A percentile compares a stretch with the other conserved stretches of the same genome.
These are phyloP conservation scores for Plasmodium yoelii DNA, from an alignment of 169 alveolate species.

Conservation along the genomic window DNA sequence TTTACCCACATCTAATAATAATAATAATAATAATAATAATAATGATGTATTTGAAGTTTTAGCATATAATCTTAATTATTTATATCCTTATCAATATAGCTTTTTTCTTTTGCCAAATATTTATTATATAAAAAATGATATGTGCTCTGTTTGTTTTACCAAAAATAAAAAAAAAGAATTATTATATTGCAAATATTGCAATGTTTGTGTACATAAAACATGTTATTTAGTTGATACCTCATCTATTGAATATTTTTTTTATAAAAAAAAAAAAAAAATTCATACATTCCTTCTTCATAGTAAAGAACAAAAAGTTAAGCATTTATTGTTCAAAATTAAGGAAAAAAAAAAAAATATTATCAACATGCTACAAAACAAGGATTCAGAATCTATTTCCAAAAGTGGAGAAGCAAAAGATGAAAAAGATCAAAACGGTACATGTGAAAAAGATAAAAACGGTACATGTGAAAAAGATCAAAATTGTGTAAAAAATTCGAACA, in stretches of 20 bases:
- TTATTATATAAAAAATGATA: conserved; percentile 61
- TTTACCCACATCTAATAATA: background rate
- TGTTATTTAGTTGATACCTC: conserved; percentile 53
- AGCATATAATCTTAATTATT: conserved; percentile 52
- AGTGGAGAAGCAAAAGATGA: background rate
- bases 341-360: conserved; percentile 7
- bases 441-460: no score
- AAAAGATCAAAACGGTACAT: no score
- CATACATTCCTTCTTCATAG: conserved; percentile 34
- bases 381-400: background rate
- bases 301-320: conserved; percentile 30
- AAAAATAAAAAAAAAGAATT: conserved; percentile 38
- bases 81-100: conserved; percentile 54
- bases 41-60: conserved; percentile 51
- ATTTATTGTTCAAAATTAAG: background rate
- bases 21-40: conserved; percentile 33
- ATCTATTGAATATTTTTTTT: conserved; percentile 37
- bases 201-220: conserved; percentile 61
- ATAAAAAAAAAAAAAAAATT: conserved; percentile 4
- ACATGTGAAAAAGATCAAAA: no score
- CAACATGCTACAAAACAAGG: background rate
- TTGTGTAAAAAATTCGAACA: background rate
- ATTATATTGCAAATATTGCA: conserved; percentile 50
- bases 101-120: conserved; percentile 44
- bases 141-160: conserved; percentile 64